Base-by-base conservation (phyloP, 1,139 yeast species). In the Geotrichum klebahnii region DNA sequence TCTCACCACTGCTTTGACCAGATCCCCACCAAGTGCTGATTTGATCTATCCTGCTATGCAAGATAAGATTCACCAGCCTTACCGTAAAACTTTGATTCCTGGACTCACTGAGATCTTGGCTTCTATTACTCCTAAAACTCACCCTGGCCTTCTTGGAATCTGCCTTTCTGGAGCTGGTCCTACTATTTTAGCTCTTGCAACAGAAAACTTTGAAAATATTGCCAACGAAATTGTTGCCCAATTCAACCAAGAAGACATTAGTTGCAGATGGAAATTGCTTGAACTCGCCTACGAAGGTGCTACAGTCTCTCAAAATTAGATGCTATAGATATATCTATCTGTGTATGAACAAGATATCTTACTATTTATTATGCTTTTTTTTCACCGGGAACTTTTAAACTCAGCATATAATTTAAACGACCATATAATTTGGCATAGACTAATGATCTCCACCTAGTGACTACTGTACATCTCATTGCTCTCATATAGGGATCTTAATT, bases 141-240 rank as follows among this genome's bases (percentile, higher is more conserved):
- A 86, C 65, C 83, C 83, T 0, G 97, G 97, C 1, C 76, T 90
- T 43, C 76, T 94, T 57, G 98, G 98, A 46, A 88, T 92, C 60
- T 92, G 98, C 67, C 76, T 92, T 51, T 85, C 96, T 17, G 98
- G 98, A 48, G 98, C 98, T 4, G 98, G 98, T 1, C 98, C 98
- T 50, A 92, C 98, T 19, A 90, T 92, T 52, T 74, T 92, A 60
- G 95, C 96, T 49, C 76, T 92, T 57, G 98, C 98, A 10, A 89
- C 96, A 4, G 84, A 79, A 16, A 84, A 86, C 63, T 92, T 81
- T 62, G 96, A 89, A 9, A 75, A 71, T n/a, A 89, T 92, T 60
- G 96, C 98, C 20, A 64, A 68, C 3, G 85, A 80, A 50, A 89
- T 92, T 57, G 76, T 88, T 52, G 70, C 71, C 44, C 77, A 88